Evolutionary conservation across 1,284 basidiomycete genomes (phyloP).

Genomic region (Tilletia caries): DNA sequence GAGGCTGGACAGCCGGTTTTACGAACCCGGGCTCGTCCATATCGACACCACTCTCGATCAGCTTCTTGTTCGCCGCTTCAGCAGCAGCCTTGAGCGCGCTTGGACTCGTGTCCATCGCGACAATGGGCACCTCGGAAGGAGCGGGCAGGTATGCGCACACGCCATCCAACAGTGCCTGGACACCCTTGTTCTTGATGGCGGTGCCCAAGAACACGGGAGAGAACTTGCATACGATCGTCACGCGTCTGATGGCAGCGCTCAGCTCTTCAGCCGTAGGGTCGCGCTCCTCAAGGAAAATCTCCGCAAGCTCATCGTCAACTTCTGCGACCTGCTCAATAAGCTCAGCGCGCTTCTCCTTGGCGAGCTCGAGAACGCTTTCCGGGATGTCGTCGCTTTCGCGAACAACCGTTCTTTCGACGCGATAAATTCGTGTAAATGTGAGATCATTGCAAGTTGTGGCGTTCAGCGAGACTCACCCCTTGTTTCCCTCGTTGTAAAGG

Average conservation of each 20-base stretch:
- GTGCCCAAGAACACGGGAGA: conserved; percentile 96
- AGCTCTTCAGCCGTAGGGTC: conserved; percentile 63
- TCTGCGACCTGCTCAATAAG: conserved; percentile 94
- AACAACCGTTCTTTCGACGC: conserved; percentile 64
- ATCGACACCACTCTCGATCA: conserved; percentile 23
- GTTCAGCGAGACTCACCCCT: conserved; percentile 66
- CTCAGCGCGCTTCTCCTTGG: conserved; percentile 61
- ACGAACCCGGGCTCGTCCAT: conserved; percentile 28
- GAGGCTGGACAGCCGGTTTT: conserved; percentile 33
- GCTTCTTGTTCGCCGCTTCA: conserved; percentile 26
- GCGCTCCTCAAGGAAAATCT: conserved; percentile 75
- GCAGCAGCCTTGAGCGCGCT: conserved; percentile 55
- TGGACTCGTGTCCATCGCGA: conserved; percentile 76
- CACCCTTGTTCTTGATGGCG: conserved; percentile 94
- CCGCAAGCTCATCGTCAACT: conserved; percentile 89
- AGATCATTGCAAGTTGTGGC: not conserved
- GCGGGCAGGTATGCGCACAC: conserved; percentile 93
- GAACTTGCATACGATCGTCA: conserved; percentile 84
- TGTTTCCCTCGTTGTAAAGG: conserved; percentile 88
- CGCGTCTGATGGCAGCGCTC: conserved; percentile 76
- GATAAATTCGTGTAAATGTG: not conserved
- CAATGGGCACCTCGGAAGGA: conserved; percentile 74
- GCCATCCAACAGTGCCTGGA: conserved; percentile 91
- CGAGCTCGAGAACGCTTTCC: conserved; percentile 59
- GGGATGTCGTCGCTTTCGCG: conserved; percentile 89